Evolutionary conservation across 257 asterid species (phyloP), one percentile per base, ranked within the genome.

Genomic region (Cordia subcordata): DNA sequence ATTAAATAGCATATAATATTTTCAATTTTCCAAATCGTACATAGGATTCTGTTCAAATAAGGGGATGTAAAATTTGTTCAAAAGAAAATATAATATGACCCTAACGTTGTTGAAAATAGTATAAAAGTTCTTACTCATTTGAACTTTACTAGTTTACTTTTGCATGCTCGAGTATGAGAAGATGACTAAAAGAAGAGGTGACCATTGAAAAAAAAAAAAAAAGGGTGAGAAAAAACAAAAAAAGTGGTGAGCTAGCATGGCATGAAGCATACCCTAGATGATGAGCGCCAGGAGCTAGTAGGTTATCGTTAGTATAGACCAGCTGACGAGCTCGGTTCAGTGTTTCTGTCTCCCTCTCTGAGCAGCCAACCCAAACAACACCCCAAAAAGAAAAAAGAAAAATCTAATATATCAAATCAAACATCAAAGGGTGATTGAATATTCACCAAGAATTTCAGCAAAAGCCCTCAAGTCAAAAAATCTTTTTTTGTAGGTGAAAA

Each of bases 321-420:
- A 92, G 85, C 37, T 88, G 95, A 49, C 98, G 94, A 58, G 98
- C 98, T 71, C 83, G 86, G 82, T 88, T 86, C 76, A 92, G 71
- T 11, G 95, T 88, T 68, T 92, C 98, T 14, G 96, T 86, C 85
- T 92, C 96, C 83, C 96, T 82, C 73, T 92, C 98, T 91, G 74
- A 32, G n/a, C 53, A 16, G 27, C 33, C 71, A 16, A 38, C 33
- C 71, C 55, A 13, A 49, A 38, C 39, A 23, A 69, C 14, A 20
- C 11, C n/a, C n/a, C n/a, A n/a, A n/a, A n/a, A n/a, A n/a, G n/a
- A n/a, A 32, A 10, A 8, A 17, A 61, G 21, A 40, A 10, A 57
- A 51, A 75, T 65, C 57, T 18, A 56, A 69, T 75, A 1, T 27
- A 55, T 52, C 53, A 61, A 55, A 73, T 46, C 74, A 73, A 49